Conservation (phyloP, 2,329 filamentous ascomycete species). For the Aspergillus quadricinctus region DNA sequence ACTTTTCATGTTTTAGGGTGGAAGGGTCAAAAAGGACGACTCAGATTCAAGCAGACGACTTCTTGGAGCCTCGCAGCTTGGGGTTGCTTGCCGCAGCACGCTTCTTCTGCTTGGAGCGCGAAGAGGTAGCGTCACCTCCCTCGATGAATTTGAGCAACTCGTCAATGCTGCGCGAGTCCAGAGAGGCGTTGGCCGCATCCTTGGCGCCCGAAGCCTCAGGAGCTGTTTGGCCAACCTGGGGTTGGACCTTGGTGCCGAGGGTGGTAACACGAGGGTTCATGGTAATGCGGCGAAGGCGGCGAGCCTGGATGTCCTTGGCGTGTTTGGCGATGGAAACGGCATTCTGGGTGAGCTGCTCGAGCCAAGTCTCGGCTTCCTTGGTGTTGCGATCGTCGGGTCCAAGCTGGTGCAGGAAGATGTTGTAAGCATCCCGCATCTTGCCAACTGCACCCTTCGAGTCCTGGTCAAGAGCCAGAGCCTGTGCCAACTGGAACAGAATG, state of each 20-base stretch:
- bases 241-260: slow-evolving; percentile 57
- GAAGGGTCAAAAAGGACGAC: slow-evolving; percentile 2
- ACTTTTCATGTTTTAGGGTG: slow-evolving; percentile 8
- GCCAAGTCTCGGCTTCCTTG: slow-evolving; percentile 94
- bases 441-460: slow-evolving; percentile 87
- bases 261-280: slow-evolving; percentile 57
- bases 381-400: slow-evolving; percentile 93
- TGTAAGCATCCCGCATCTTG: slow-evolving; percentile 95
- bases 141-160: slow-evolving; percentile 95
- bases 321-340: slow-evolving; percentile 93
- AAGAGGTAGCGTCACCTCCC: slow-evolving; percentile 50
- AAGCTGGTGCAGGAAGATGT: slow-evolving; percentile 84
- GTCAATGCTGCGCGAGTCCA: slow-evolving; percentile 82
- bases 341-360: slow-evolving; percentile 92
- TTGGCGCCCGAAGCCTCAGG: slow-evolving; percentile 45
- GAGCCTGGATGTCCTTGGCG: slow-evolving; percentile 76
- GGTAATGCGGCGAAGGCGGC: slow-evolving; percentile 66
- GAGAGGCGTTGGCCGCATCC: slow-evolving; percentile 34
- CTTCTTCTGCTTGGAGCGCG: slow-evolving; percentile 43
- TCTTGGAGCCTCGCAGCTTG: slow-evolving; percentile 42
- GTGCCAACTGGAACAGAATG: slow-evolving; percentile 92
- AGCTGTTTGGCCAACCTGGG: slow-evolving; percentile 58
- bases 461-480: slow-evolving; percentile 90
- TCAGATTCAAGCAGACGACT: slow-evolving; percentile 28
- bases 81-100: slow-evolving; percentile 40